Percentiles rank a stretch among this genome's conserved stretches.
Evolutionary conservation across 2,329 filamentous ascomycete genomes (phyloP).

Genomic region (Ophiobolus disseminans): DNA sequence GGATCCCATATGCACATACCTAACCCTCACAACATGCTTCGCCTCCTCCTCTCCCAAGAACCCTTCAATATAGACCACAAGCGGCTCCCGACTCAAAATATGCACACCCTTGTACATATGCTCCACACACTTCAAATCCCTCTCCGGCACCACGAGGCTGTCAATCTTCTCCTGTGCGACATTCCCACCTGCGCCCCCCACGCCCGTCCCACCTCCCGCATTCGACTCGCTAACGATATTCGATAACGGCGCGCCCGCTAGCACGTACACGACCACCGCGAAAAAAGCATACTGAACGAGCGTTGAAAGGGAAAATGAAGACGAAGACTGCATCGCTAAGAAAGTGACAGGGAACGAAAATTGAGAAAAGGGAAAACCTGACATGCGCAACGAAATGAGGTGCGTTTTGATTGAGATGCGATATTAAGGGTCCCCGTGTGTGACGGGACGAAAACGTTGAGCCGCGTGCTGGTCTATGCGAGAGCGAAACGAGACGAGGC

Average conservation of each 20-base stretch:
- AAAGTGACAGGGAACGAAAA: background rate
- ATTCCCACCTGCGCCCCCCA: slow-evolving; percentile 7
- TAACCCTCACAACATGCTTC: slow-evolving; percentile 59
- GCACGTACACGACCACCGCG: slow-evolving; percentile 38
- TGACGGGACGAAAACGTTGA: slow-evolving; percentile 4
- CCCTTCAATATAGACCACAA: slow-evolving; percentile 65
- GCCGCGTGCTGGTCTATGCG: background rate
- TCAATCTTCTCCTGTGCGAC: slow-evolving; percentile 41
- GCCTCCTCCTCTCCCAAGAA: slow-evolving; percentile 60
- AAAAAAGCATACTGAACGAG: slow-evolving; percentile 43
- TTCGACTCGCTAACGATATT: slow-evolving; percentile 5
- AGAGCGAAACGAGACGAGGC: background rate
- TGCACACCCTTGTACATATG: slow-evolving; percentile 53
- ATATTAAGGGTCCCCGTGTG: slow-evolving; percentile 4
- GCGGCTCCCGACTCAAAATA: slow-evolving; percentile 60
- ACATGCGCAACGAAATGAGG: background rate
- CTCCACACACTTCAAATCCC: slow-evolving; percentile 46
- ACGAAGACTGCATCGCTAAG: slow-evolving; percentile 6
- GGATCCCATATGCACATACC: slow-evolving; percentile 48
- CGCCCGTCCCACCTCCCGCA: slow-evolving; percentile 12
- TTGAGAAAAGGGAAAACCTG: background rate
- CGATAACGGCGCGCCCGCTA: slow-evolving; percentile 46
- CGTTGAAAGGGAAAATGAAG: slow-evolving; percentile 26
- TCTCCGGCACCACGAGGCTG: slow-evolving; percentile 50
- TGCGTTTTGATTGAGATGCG: background rate